Base-by-base conservation (phyloP, 805 yeast genomes). In the Kuraishia hungarica region DNA sequence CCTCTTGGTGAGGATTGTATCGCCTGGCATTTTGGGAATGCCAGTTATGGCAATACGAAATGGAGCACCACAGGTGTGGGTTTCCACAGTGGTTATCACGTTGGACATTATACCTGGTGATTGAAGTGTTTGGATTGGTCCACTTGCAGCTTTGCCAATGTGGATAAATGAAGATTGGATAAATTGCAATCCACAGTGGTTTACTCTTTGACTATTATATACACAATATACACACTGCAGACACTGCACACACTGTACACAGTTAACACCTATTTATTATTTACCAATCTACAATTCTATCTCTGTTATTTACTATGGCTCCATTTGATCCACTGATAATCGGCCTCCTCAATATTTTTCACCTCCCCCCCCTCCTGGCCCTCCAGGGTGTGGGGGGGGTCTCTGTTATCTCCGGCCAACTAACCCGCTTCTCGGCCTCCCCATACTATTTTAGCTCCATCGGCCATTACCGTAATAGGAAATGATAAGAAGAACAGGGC, bases 61-160 rank as follows among this genome's bases (percentile, higher is more conserved):
- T 6, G 67, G 66, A 51, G 63, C 68, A 11, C 68, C 67, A 51
- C 61, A 58, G 3, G 68, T 61, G 48, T 64, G 68, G 2, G 68
- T 61, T 53, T 64, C 67, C 15, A 62, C 55, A 1, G 65, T 62
- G 2, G 66, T 55, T 21, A 62, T 50, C n/a, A 53, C 11, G 43
- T 35, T 35, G 17, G 43, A 35, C 43, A 35, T 35, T 7, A 15
- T 35, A 26, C 10, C 29, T 26, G 10, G 29, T 26, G 29, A n/a
- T n/a, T n/a, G n/a, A n/a, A n/a, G n/a, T n/a, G n/a, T n/a, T n/a
- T n/a, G n/a, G n/a, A n/a, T n/a, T n/a, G n/a, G n/a, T n/a, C n/a
- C n/a, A n/a, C n/a, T n/a, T n/a, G n/a, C n/a, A n/a, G n/a, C n/a
- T n/a, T n/a, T n/a, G n/a, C n/a, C n/a, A n/a, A n/a, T n/a, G n/a